These are phyloP conservation scores for Mortierella sp. DNA, from an alignment of 371 early-diverging fungal species.

Conservation along the genomic window DNA sequence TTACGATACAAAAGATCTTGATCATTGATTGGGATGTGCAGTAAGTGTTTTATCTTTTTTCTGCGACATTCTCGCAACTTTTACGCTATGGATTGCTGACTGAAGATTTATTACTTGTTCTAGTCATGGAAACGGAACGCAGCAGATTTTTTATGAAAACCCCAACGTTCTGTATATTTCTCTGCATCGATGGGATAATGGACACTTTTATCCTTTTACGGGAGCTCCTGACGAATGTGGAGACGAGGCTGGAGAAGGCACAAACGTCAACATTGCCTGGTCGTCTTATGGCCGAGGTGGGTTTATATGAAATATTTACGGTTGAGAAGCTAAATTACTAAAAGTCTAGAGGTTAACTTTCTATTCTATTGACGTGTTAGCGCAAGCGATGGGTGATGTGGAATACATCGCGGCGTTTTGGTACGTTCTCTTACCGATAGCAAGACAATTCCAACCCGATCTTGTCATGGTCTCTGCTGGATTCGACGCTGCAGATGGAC, in stretches of 20 bases:
- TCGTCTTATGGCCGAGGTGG: conserved; percentile 67
- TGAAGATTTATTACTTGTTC: neutral
- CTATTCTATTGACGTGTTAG: neutral
- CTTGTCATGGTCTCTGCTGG: conserved; percentile 78
- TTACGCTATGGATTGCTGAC: neutral
- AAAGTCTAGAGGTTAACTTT: neutral
- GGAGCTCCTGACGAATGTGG: conserved; percentile 72
- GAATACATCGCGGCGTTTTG: conserved; percentile 76
- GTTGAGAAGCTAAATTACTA: neutral
- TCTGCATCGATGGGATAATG: conserved; percentile 75
- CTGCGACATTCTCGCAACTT: neutral
- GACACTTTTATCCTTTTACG: conserved; percentile 71
- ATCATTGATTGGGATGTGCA: conserved; percentile 81
- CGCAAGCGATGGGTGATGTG: conserved; percentile 75
- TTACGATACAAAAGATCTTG: conserved; percentile 65
- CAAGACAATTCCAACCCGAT: conserved; percentile 71
- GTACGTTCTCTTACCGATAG: conserved; percentile 72
- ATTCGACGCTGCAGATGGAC: conserved; percentile 77
- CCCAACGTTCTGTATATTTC: conserved; percentile 77
- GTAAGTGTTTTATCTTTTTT: conserved; percentile 52
- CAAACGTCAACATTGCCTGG: conserved; percentile 76
- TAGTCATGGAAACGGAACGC: conserved; percentile 77
- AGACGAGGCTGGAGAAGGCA: conserved; percentile 63
- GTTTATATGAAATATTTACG: conserved; percentile 2
- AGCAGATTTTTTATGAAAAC: conserved; percentile 74